phyloP scores from a whole-genome alignment of 2,329 filamentous ascomycete species.

The Trichoderma simmonsii region DNA sequence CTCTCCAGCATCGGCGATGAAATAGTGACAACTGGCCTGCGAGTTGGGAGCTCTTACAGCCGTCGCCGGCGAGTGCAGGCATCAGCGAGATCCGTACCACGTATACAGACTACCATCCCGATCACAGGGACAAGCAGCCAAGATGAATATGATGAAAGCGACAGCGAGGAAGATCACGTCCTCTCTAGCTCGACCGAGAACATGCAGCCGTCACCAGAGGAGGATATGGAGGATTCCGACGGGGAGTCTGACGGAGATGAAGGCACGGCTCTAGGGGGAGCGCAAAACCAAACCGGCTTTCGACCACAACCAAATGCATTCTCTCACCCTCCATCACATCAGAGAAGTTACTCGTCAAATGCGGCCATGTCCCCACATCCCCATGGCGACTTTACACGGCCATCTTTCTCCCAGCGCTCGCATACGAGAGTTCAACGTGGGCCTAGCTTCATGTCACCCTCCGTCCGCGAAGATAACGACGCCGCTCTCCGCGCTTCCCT shows the following conservation, averaged over 20 bases:
- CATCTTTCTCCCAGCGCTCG: conserved; percentile 47
- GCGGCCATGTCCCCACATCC: conserved; percentile 49
- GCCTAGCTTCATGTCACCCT: conserved; percentile 67
- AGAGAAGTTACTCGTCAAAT: conserved; percentile 49
- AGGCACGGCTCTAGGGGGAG: conserved; percentile 71
- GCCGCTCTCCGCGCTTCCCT: conserved; percentile 87
- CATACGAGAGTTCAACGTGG: conserved; percentile 44
- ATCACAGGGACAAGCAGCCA: conserved; percentile 67
- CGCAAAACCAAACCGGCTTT: conserved; percentile 58
- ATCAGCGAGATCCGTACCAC: conserved; percentile 33
- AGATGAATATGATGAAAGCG: conserved; percentile 91
- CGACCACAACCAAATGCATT: conserved; percentile 91
- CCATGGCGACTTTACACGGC: conserved; percentile 49
- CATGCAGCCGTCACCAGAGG: conserved; percentile 37
- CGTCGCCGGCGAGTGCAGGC: conserved; percentile 53
- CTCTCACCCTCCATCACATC: conserved; percentile 68
- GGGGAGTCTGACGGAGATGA: conserved; percentile 61
- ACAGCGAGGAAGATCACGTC: conserved; percentile 77
- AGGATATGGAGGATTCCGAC: conserved; percentile 44
- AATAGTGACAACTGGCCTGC: conserved; percentile 84
- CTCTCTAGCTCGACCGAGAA: conserved; percentile 60
- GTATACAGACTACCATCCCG: conserved; percentile 41
- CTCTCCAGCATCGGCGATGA: conserved; percentile 83
- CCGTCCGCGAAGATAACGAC: conserved; percentile 83
- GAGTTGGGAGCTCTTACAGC: conserved; percentile 64